Percentiles rank a stretch among this genome's conserved stretches.
Evolutionary conservation across 2,329 filamentous ascomycete species (phyloP).

Genomic region (Hymenoscyphus albidus): DNA sequence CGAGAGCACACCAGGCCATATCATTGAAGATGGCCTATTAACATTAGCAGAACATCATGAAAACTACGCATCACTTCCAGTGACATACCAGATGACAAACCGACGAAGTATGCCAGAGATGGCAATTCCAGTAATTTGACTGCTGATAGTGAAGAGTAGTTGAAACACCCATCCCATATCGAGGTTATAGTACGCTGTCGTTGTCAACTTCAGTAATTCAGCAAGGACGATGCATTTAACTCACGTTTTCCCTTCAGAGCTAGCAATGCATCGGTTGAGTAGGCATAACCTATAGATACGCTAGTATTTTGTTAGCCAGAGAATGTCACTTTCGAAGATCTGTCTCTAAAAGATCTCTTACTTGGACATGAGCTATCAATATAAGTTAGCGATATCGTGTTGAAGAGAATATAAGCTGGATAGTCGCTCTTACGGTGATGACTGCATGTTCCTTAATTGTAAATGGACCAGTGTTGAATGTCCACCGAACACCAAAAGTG

Average conservation of each 20-base stretch:
- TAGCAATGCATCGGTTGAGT: slow-evolving; percentile 69
- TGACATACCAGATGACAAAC: slow-evolving; percentile 49
- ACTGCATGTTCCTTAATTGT: slow-evolving; percentile 67
- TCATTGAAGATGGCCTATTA: slow-evolving; percentile 24
- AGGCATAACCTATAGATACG: slow-evolving; percentile 40
- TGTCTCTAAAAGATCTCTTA: slow-evolving; percentile 2
- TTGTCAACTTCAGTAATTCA: not conserved
- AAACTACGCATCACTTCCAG: not conserved
- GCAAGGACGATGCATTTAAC: not conserved
- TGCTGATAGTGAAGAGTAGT: slow-evolving; percentile 56
- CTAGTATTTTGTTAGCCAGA: slow-evolving; percentile 29
- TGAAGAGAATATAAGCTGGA: slow-evolving; percentile 34
- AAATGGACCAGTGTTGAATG: slow-evolving; percentile 62
- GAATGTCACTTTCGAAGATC: not conserved
- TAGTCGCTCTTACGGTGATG: slow-evolving; percentile 48
- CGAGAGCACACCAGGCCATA: slow-evolving; percentile 25
- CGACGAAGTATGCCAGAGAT: slow-evolving; percentile 57
- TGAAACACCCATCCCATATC: slow-evolving; percentile 57
- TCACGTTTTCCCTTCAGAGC: slow-evolving; percentile 48
- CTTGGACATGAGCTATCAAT: slow-evolving; percentile 23
- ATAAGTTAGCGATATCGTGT: not conserved
- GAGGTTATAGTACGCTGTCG: slow-evolving; percentile 64
- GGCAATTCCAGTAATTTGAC: slow-evolving; percentile 60
- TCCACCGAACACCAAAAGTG: slow-evolving; percentile 51
- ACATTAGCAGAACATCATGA: not conserved